These are phyloP conservation scores for Triangularia setosa DNA, from an alignment of 2,329 filamentous ascomycete genomes.

Conservation along the genomic window DNA sequence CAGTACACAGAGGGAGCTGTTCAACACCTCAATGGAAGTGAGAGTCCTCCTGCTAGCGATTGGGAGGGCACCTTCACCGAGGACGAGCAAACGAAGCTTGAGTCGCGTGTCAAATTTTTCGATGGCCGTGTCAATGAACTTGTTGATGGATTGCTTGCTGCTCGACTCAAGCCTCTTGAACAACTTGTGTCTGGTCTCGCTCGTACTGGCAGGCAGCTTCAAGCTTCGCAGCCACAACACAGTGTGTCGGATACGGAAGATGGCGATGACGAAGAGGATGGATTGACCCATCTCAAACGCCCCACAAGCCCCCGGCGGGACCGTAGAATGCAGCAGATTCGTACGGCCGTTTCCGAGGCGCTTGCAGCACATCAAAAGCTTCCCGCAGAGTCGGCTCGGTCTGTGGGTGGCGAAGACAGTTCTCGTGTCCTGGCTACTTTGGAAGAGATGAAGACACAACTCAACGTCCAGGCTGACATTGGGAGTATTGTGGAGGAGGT, in stretches of 20 bases:
- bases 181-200: constrained; percentile 74
- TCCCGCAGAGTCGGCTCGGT: constrained; percentile 30
- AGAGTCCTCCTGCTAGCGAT: constrained; percentile 71
- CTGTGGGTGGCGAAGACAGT: constrained; percentile 31
- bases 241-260: constrained; percentile 77
- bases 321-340: constrained; percentile 78
- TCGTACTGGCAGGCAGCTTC: constrained; percentile 51
- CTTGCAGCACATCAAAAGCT: constrained; percentile 54
- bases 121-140: constrained; percentile 85
- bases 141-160: constrained; percentile 72
- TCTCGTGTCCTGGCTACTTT: constrained; percentile 63
- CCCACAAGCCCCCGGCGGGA: constrained; percentile 76
- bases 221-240: constrained; percentile 54
- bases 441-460: constrained; percentile 56
- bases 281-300: constrained; percentile 54
- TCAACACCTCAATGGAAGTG: constrained; percentile 59
- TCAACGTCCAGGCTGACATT: constrained; percentile 49
- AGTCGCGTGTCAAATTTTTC: constrained; percentile 80
- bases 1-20: constrained; percentile 52
- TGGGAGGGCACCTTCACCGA: constrained; percentile 87
- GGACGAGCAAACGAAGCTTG: constrained; percentile 77
- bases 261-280: constrained; percentile 92
- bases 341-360: constrained; percentile 68
- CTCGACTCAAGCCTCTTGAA: constrained; percentile 76
- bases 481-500: constrained; percentile 61